These are phyloP conservation scores for Fusarium sp. DNA, from an alignment of 2,329 filamentous ascomycete genomes.

Conservation along the genomic window DNA sequence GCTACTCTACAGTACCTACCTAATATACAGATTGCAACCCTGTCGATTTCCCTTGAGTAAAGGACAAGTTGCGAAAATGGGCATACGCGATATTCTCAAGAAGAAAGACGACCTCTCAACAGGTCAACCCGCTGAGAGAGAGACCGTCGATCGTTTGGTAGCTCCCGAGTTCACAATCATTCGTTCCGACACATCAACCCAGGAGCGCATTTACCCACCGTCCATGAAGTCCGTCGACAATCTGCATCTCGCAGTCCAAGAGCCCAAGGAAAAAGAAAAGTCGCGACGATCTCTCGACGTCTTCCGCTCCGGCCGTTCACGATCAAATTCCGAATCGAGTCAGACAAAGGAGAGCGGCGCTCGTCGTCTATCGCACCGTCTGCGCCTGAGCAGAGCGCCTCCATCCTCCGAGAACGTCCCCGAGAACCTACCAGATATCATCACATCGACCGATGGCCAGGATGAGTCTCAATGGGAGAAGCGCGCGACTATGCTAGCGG, in stretches of 20 bases:
- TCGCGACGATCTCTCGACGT: slow-evolving; percentile 59
- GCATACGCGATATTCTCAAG: slow-evolving; percentile 63
- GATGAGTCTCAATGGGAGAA: slow-evolving; percentile 89
- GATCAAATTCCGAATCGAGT: slow-evolving; percentile 59
- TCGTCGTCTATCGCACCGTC: slow-evolving; percentile 72
- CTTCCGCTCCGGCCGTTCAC: slow-evolving; percentile 58
- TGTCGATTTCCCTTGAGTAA: neutral
- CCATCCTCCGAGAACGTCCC: slow-evolving; percentile 80
- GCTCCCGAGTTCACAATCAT: slow-evolving; percentile 83
- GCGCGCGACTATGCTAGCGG: slow-evolving; percentile 88
- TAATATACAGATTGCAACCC: slow-evolving; percentile 5
- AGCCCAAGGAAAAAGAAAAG: slow-evolving; percentile 47
- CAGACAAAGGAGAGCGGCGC: slow-evolving; percentile 48
- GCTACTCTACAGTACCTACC: neutral
- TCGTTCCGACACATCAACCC: slow-evolving; percentile 82
- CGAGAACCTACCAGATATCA: slow-evolving; percentile 80
- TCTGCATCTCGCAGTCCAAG: slow-evolving; percentile 49
- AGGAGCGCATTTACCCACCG: slow-evolving; percentile 82
- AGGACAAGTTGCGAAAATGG: slow-evolving; percentile 53
- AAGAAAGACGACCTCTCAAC: slow-evolving; percentile 62
- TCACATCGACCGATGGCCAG: slow-evolving; percentile 56
- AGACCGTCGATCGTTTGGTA: slow-evolving; percentile 52
- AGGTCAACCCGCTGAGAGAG: slow-evolving; percentile 50
- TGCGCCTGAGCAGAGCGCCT: slow-evolving; percentile 71
- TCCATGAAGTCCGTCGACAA: slow-evolving; percentile 45